A percentile compares a stretch with the other conserved stretches of the same genome.
These are phyloP conservation scores for Clavaria fumosa DNA, from an alignment of 768 basidiomycete genomes.

Conservation along the genomic window DNA sequence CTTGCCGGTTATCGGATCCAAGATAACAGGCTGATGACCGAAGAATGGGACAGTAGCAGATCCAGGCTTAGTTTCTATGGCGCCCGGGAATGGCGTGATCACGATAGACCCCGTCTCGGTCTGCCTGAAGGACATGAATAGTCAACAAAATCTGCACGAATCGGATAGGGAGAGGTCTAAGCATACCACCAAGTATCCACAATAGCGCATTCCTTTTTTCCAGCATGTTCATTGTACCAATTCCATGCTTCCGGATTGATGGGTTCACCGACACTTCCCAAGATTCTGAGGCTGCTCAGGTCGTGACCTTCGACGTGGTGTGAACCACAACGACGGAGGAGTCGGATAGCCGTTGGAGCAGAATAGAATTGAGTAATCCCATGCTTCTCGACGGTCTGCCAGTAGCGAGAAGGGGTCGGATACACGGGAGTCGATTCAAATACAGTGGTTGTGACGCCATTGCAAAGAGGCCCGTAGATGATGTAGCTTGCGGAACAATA, in stretches of 20 bases:
- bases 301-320: slow-evolving; percentile 78
- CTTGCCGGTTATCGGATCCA: slow-evolving; percentile 72
- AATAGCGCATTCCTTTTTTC: slow-evolving; percentile 74
- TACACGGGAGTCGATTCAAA: slow-evolving; percentile 97
- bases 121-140: slow-evolving; percentile 38
- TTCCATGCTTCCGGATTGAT: slow-evolving; percentile 99
- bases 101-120: slow-evolving; percentile 97
- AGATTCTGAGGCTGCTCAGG: slow-evolving; percentile 65
- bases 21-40: slow-evolving; percentile 76
- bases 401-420: slow-evolving; percentile 91
- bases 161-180: neutral
- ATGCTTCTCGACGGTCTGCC: slow-evolving; percentile 89
- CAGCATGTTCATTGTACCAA: slow-evolving; percentile 96
- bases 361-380: slow-evolving; percentile 94
- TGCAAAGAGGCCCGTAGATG: slow-evolving; percentile 86
- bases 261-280: slow-evolving; percentile 93
- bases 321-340: slow-evolving; percentile 65
- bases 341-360: slow-evolving; percentile 87
- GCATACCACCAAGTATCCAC: slow-evolving; percentile 81
- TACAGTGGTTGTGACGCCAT: slow-evolving; percentile 71
- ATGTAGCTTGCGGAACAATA: slow-evolving; percentile 46
- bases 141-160: neutral
- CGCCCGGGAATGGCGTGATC: slow-evolving; percentile 91
- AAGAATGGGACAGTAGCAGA: slow-evolving; percentile 97
- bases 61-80: slow-evolving; percentile 90